Conservation (phyloP, 495 filamentous ascomycete genomes). For the Tuber umbilicatum region DNA sequence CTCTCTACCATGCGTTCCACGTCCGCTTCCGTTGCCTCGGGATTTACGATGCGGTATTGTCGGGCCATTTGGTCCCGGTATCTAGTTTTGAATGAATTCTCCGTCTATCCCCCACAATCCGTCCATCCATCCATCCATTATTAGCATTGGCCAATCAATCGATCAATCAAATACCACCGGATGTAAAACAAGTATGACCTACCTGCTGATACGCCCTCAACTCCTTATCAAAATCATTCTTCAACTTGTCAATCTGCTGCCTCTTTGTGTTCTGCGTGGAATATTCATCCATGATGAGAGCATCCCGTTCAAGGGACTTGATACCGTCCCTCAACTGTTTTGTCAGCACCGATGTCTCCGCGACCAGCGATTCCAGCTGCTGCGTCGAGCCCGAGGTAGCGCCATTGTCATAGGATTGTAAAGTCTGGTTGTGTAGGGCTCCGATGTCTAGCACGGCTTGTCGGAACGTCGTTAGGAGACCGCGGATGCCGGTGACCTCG, state of each 20-base stretch:
- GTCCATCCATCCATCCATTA: slow-evolving; percentile 9
- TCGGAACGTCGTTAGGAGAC: slow-evolving; percentile 29
- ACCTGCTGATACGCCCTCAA: slow-evolving; percentile 55
- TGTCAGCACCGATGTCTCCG: slow-evolving; percentile 61
- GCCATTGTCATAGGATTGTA: slow-evolving; percentile 36
- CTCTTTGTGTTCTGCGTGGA: slow-evolving; percentile 50
- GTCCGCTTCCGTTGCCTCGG: slow-evolving; percentile 59
- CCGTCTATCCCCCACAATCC: slow-evolving; percentile 45
- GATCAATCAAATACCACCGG: neutral
- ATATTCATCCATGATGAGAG: slow-evolving; percentile 52
- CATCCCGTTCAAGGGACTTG: slow-evolving; percentile 59
- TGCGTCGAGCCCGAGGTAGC: slow-evolving; percentile 26
- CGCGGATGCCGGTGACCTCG: slow-evolving; percentile 32
- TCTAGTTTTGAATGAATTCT: slow-evolving; percentile 56
- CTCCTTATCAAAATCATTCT: slow-evolving; percentile 57
- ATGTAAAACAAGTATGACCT: neutral
- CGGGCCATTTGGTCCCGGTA: slow-evolving; percentile 65
- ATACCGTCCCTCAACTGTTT: slow-evolving; percentile 61
- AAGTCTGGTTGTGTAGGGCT: slow-evolving; percentile 34
- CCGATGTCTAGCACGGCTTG: slow-evolving; percentile 33
- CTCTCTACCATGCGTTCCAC: slow-evolving; percentile 61
- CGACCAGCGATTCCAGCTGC: slow-evolving; percentile 55
- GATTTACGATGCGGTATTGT: slow-evolving; percentile 71
- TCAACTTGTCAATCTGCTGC: slow-evolving; percentile 57
- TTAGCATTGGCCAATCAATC: neutral